These are phyloP conservation scores for Epichloe brachyelytri DNA, from an alignment of 2,329 filamentous ascomycete species.

Conservation along the genomic window DNA sequence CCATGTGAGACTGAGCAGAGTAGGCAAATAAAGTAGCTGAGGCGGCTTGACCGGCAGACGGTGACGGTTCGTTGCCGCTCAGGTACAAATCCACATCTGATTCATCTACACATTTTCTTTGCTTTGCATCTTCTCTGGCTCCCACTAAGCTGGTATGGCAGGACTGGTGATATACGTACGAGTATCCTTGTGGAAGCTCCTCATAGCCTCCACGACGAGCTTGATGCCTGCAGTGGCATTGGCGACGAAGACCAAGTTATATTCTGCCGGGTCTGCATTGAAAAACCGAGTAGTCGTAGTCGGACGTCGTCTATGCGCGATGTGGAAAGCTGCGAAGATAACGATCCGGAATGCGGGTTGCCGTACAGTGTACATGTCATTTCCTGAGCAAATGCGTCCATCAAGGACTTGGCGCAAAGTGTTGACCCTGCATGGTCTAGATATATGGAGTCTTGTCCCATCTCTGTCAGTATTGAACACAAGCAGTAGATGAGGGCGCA, in stretches of 20 bases:
- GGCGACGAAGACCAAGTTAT: conserved; percentile 81
- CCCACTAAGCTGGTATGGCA: conserved; percentile 83
- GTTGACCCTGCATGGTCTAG: conserved; percentile 96
- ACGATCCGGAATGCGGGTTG: conserved; percentile 82
- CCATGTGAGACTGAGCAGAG: conserved; percentile 88
- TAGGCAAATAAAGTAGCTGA: conserved; percentile 55
- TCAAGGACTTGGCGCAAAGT: conserved; percentile 63
- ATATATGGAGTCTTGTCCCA: conserved; percentile 52
- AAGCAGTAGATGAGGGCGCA: not conserved
- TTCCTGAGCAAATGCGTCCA: conserved; percentile 67
- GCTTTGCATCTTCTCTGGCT: conserved; percentile 55
- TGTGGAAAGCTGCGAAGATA: conserved; percentile 65
- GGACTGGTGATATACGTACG: conserved; percentile 72
- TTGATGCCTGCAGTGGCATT: conserved; percentile 91
- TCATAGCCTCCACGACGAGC: conserved; percentile 65
- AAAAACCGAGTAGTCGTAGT: conserved; percentile 62
- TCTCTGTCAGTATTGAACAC: not conserved
- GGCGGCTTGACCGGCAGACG: conserved; percentile 4
- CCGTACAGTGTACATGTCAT: conserved; percentile 71
- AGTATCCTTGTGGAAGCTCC: conserved; percentile 59
- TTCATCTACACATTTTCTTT: conserved; percentile 55
- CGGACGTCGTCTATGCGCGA: conserved; percentile 64
- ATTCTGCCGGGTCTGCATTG: conserved; percentile 65
- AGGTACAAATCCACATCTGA: conserved; percentile 54
- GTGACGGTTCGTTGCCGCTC: conserved; percentile 20